Base-by-base conservation (phyloP, 2,329 filamentous ascomycete genomes). In the Phaeoacremonium minimum region DNA sequence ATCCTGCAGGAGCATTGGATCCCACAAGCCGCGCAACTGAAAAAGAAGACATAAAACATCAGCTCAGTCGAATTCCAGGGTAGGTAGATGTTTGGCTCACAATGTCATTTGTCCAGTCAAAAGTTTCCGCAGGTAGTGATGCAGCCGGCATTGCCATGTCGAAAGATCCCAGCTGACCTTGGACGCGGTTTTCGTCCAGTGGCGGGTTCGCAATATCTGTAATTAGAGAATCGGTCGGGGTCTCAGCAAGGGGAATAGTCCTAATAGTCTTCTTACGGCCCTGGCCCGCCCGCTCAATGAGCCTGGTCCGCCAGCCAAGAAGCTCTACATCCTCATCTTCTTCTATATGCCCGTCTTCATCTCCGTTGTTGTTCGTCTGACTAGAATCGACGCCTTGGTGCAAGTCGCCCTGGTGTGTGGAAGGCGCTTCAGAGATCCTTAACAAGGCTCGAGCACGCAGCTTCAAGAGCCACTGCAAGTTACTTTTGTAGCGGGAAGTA, bases 231-330 rank as follows among this genome's bases (percentile, higher is more conserved):
- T 26, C 22, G 22, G 22, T 26, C 22, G 22, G 22, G 22, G 22
- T 26, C n/a, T 26, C 22, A 26, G 22, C 9, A 26, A 26, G 22
- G 22, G 9, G 22, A 2, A 36, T 36, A n/a, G 34, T 36, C 34
- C 28, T 36, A 15, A 36, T 30, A 5, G 34, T 36, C 28, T 31
- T 36, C 7, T 18, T 13, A 7, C 34, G 28, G 4, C 34, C 34
- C 34, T 20, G 34, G 6, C 28, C 34, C 28, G 28, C 34, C 34
- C 34, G 34, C 17, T 36, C 34, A 13, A 36, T 36, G 16, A 36
- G 34, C 34, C 34, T 31, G n/a, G 34, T 36, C 34, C 34, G 17
- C 34, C 34, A 36, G 5, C 34, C 34, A 18, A 36, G 26, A n/a
- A 36, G 28, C 17, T 36, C 34, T 4, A 36, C 16, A 15, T 36